Base-by-base conservation (phyloP, 2,329 filamentous ascomycete species). In the Phaeophleospora eucalypticola region DNA sequence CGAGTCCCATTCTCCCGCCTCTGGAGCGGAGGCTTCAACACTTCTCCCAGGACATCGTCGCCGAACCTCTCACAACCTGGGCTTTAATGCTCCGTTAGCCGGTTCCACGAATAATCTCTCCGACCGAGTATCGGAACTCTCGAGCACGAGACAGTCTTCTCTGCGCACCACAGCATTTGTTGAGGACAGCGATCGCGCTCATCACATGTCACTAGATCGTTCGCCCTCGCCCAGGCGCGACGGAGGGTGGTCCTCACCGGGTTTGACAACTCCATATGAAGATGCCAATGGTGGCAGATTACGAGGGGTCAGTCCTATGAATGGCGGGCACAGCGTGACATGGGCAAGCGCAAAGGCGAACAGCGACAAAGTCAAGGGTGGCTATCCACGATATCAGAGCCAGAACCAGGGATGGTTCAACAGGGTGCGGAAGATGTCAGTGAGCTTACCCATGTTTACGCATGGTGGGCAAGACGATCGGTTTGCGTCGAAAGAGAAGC, bases 301-400 rank as follows among this genome's bases (percentile, higher is more conserved):
- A 52, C 78, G 80, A 57, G 81, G 81, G 32, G 89, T 87, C 16
- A 58, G 72, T 69, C 62, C 77, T 68, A 75, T 74, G 34, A 48
- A 50, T 24, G 54, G 45, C 43, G 43, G 70, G 37, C 72, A 73
- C 52, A 70, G 73, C 33, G 82, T 87, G 41, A 84, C 86, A 17
- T 96, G 89, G 89, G 87, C 89, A 48, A 84, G 86, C 7, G 83
- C 88, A 43, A 88, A 88, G 69, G 82, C 84, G 57, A 86, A 84
- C 64, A 89, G 82, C 62, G 80, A 83, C 45, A 82, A 84, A 48
- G 79, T 87, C 49, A 81, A 83, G 64, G 54, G 84, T 49, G 55
- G 84, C 48, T 89, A 89, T 64, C 83, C 87, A 7, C 86, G 85
- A 33, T 93, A 65, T 89, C 69, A 83, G 83, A 52, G 89, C 84